Conservation (phyloP, 192 early-diverging fungal species). For the Lobosporangium transversale region DNA sequence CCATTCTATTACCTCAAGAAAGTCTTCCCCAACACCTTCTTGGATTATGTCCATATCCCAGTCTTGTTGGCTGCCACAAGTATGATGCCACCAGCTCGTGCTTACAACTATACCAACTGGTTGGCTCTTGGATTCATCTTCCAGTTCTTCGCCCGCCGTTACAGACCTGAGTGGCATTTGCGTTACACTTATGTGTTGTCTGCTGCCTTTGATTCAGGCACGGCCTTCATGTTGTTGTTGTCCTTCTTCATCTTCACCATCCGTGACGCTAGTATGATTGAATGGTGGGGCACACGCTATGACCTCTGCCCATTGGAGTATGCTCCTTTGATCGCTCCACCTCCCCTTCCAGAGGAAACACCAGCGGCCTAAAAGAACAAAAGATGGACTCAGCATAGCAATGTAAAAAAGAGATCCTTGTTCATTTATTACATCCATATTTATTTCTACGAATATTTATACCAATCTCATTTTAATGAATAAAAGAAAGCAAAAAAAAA, state of each 20-base stretch:
- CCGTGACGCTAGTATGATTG: constrained; percentile 2
- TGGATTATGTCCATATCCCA: constrained; percentile 64
- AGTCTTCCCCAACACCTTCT: constrained; percentile 58
- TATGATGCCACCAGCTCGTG: constrained; percentile 64
- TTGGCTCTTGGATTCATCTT: constrained; percentile 58
- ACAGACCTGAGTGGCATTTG: constrained; percentile 62
- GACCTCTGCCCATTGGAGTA: constrained; percentile 25
- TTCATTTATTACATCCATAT: not conserved
- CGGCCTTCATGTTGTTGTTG: constrained; percentile 47
- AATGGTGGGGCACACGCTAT: constrained; percentile 22
- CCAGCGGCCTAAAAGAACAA: not conserved
- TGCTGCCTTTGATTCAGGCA: constrained; percentile 59
- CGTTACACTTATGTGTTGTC: constrained; percentile 76
- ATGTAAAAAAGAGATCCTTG: no score
- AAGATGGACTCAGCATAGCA: not conserved
- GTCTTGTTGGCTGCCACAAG: constrained; percentile 59
- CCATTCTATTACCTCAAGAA: constrained; percentile 67
- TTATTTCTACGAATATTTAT: not conserved
- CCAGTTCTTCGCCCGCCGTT: constrained; percentile 61
- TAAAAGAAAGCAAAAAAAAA: no score
- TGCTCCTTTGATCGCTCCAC: not conserved
- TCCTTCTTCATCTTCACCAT: constrained; percentile 48
- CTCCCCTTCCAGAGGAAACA: not conserved
- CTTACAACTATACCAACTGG: constrained; percentile 56
- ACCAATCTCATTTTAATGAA: no score